Evolutionary conservation across 257 asterid species (phyloP), one percentile per base, ranked within the genome.

Genomic region (Plantago ovata): DNA sequence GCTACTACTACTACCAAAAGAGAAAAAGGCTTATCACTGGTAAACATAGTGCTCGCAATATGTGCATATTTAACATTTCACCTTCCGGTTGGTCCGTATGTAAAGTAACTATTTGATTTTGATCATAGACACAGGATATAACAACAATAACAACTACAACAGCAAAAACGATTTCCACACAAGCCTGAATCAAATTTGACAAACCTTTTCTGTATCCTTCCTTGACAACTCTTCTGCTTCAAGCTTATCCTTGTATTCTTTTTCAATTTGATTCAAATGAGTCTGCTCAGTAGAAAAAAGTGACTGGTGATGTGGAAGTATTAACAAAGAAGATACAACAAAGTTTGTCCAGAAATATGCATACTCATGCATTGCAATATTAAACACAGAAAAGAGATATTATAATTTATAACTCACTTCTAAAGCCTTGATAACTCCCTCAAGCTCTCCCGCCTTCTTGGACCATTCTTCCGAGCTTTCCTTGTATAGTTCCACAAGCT

Each of bases 381-480:
- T 41, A 42, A 28, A 28, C 36, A 3, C n/a, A n/a, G n/a, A 38
- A 62, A 49, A 44, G 13, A 21, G 55, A 19, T 6, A 50, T 12
- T 6, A 49, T 2, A 56, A 60, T 68, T 39, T 24, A 64, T 54
- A 32, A 33, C 84, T 75, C 67, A 88, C 97, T 77, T 93, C 98
- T 69, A 89, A 72, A 55, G 98, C 98, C 83, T 83, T 93, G 71
- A 93, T 81, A 44, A 86, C 97, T 67, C 97, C 97, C 78, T 93
- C 97, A 45, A 93, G 98, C 51, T 89, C 97, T 48, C 86, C 93
- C 21, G 97, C 97, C 82, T 89, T 93, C 77, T 89, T 89, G 49
- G 98, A 84, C 97, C 97, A 93, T 62, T 88, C 96, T 61, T 82
- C 94, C 0, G 97, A 84, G 55, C 92, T 93, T 81, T 88, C 95